Conservation (phyloP, 257 asterid genomes). For the Nicotiana knightiana region DNA sequence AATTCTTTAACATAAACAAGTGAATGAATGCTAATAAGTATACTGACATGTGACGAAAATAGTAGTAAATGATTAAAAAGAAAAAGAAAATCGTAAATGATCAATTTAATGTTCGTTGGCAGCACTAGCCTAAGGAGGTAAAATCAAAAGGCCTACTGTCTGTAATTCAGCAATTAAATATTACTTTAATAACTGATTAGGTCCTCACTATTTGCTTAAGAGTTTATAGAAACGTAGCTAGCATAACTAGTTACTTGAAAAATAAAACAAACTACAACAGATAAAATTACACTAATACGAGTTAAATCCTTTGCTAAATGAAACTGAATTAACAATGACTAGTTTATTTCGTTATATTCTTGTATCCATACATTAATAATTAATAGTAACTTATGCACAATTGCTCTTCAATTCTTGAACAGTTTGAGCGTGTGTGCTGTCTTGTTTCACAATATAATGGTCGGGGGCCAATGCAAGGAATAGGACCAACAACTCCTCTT, state of each 20-base stretch:
- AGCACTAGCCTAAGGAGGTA: no score
- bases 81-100: no score
- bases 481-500: slow-evolving; percentile 39
- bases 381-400: neutral
- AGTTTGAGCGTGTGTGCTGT: slow-evolving; percentile 71
- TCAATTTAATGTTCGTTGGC: no score
- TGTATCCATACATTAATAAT: neutral
- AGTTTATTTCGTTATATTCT: neutral
- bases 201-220: no score
- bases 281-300: neutral
- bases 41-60: neutral
- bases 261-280: no score
- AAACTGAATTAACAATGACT: neutral
- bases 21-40: no score
- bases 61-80: no score
- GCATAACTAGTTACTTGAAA: no score
- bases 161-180: no score
- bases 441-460: slow-evolving; percentile 60
- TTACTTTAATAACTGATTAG: no score
- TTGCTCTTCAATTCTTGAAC: slow-evolving; percentile 5
- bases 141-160: no score
- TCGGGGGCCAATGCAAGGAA: slow-evolving; percentile 34
- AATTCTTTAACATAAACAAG: neutral
- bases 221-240: no score
- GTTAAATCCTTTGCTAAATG: neutral